phyloP scores from a whole-genome alignment of 2,329 filamentous ascomycete genomes.

The Bipolaris sorokiniana region DNA sequence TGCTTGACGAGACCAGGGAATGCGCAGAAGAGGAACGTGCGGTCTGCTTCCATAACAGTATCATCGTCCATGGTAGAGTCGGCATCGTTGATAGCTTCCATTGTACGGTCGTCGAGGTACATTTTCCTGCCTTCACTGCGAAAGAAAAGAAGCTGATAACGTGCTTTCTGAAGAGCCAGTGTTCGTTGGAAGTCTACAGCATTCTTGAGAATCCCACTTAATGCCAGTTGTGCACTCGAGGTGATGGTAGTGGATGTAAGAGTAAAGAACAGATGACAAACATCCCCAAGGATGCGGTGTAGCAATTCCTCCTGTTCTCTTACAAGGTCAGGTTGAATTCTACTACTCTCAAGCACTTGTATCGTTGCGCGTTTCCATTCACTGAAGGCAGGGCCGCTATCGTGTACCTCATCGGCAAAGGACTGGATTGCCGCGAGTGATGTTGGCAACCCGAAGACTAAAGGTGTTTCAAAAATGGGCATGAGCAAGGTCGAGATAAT shows the following conservation, averaged over 20 bases:
- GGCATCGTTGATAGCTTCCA: constrained; percentile 42
- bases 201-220: constrained; percentile 32
- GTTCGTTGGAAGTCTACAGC: constrained; percentile 36
- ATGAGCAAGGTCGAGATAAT: constrained; percentile 35
- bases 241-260: constrained; percentile 32
- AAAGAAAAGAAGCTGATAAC: constrained; percentile 37
- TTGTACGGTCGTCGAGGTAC: constrained; percentile 32
- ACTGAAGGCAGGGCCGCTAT: constrained; percentile 23
- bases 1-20: constrained; percentile 44
- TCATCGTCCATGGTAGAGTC: constrained; percentile 34
- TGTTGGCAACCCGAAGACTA: constrained; percentile 35
- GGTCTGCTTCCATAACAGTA: constrained; percentile 18
- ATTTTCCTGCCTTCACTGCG: constrained; percentile 8
- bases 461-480: constrained; percentile 35
- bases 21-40: constrained; percentile 38
- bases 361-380: constrained; percentile 43
- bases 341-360: constrained; percentile 31
- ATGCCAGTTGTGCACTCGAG: constrained; percentile 20
- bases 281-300: constrained; percentile 25
- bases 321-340: constrained; percentile 13
- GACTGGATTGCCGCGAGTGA: constrained; percentile 25
- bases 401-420: constrained; percentile 28
- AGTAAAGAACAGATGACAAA: constrained; percentile 32
- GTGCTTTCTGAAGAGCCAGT: constrained; percentile 40
- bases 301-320: constrained; percentile 20